phyloP scores from a whole-genome alignment of 306 rosid species.

The Citrullus mucosospermus region DNA sequence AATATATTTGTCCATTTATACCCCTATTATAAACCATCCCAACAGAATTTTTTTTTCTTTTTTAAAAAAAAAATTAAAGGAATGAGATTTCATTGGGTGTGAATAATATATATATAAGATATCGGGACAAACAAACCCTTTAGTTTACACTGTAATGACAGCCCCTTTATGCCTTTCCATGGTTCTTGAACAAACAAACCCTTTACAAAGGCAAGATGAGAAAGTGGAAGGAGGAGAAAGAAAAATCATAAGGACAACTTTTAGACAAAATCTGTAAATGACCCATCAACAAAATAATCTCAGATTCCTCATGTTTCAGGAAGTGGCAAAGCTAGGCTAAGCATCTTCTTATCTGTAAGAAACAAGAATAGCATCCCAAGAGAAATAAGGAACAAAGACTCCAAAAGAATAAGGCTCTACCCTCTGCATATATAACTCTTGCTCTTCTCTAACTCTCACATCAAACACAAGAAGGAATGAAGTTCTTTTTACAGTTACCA shows the following conservation, averaged over 20 bases:
- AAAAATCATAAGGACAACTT: background rate
- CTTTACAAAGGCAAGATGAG: background rate
- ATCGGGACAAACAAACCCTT: no score
- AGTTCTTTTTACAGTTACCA: constrained; percentile 39
- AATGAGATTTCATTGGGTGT: no score
- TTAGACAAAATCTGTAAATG: background rate
- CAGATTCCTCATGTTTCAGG: constrained; percentile 1
- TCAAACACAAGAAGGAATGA: constrained; percentile 25
- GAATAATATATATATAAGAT: no score
- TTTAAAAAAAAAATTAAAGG: no score
- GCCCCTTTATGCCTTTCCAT: background rate
- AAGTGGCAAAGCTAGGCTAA: constrained; percentile 15
- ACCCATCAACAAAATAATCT: background rate
- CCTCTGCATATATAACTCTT: constrained; percentile 5
- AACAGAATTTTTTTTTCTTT: no score
- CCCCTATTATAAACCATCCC: no score
- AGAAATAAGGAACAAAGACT: background rate
- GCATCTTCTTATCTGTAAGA: constrained; percentile 21
- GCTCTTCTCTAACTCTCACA: constrained; percentile 1
- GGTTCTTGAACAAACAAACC: background rate
- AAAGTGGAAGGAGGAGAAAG: background rate
- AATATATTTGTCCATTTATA: no score
- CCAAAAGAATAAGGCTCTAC: background rate
- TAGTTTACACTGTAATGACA: background rate
- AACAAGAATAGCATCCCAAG: constrained; percentile 13